phyloP scores from a whole-genome alignment of 345 rosid genomes.

The Lepidium sativum region DNA sequence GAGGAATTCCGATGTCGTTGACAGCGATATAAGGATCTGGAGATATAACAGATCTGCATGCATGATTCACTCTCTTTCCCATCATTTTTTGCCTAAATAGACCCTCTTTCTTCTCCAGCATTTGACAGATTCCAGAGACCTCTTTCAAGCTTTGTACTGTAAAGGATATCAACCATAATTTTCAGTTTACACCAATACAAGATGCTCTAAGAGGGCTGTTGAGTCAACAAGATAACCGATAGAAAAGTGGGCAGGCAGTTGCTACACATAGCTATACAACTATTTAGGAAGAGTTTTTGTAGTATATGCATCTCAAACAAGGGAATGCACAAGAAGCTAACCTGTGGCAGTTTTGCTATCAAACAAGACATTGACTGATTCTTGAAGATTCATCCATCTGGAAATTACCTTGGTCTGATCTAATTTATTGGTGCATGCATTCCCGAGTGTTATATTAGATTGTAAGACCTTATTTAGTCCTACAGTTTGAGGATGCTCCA shows the following conservation, averaged over 20 bases:
- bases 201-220: neutral
- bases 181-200: constrained; percentile 10
- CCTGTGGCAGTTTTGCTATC: constrained; percentile 79
- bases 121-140: constrained; percentile 67
- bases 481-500: constrained; percentile 89
- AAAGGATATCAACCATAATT: neutral
- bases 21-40: constrained; percentile 97
- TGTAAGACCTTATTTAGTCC: constrained; percentile 62
- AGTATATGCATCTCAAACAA: constrained; percentile 4
- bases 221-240: neutral
- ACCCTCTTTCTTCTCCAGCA: constrained; percentile 97
- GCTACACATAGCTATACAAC: constrained; percentile 7
- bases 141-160: constrained; percentile 63
- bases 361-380: constrained; percentile 61
- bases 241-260: neutral
- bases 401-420: constrained; percentile 31
- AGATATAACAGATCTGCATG: constrained; percentile 97
- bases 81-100: constrained; percentile 95
- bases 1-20: constrained; percentile 97
- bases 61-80: constrained; percentile 98
- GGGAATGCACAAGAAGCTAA: constrained; percentile 20
- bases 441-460: constrained; percentile 54
- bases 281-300: neutral
- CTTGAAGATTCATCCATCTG: constrained; percentile 88
- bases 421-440: constrained; percentile 40